Base-by-base conservation (phyloP, 495 filamentous ascomycete genomes). In the Penicillium taxi region DNA sequence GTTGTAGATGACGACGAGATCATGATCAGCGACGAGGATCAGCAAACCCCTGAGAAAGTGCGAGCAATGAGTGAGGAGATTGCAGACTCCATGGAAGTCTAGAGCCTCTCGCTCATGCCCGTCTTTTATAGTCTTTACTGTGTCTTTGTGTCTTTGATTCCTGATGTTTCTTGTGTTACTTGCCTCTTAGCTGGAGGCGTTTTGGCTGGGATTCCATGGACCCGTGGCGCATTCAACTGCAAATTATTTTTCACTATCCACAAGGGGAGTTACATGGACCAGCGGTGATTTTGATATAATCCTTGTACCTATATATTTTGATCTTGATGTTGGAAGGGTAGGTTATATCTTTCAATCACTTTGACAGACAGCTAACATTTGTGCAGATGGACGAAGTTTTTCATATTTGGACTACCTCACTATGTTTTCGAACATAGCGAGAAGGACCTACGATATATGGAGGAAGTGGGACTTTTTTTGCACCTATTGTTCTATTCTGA, bases 61-160 rank as follows among this genome's bases (percentile, higher is more conserved):
- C 69, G 80, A 17, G 81, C 79, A 3, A 69, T 85, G 46, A 86
- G 80, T 46, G 81, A 86, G 56, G 82, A 86, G 35, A 80, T 85
- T 34, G 80, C 75, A 25, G 72, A 75, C 17, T 69, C 69, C 8
- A 86, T 86, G 80, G 82, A 86, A 45, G 63, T 71, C 35, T 75
- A 48, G 69, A 12, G 4, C 11, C 26, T 15, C 35, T 17, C 26
- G 7, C 21, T n/a, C 24, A 14, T 24, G 16, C 21, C n/a, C 19
- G 29, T 28, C 12, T 26, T 35, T 28, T 38, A 17, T 35, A 39
- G 35, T 16, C 37, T 36, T 35, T 35, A 21, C 28, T 43, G 38
- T 26, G 21, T 50, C 42, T 30, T 17, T 25, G 29, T 37, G 16
- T 42, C 19, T 32, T 46, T 22, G 4, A 30, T 5, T 22, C 26